These are phyloP conservation scores for Corchorus capsularis DNA, from an alignment of 345 rosid species.

Conservation along the genomic window DNA sequence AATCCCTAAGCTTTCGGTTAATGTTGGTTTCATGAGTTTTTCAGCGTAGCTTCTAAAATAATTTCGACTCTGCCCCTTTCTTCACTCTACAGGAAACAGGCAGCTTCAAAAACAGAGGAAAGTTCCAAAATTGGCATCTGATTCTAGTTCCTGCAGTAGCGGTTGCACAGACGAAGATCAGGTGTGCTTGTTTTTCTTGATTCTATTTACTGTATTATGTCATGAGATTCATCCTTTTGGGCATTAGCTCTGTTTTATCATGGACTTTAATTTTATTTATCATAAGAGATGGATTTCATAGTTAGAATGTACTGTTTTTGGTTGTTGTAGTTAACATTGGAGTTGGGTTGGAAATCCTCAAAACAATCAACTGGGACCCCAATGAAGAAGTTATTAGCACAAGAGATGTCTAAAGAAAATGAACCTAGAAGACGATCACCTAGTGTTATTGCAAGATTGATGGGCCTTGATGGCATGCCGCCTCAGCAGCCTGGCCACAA, in stretches of 20 bases:
- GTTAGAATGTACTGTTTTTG: slow-evolving; percentile 25
- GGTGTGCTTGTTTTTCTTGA: slow-evolving; percentile 50
- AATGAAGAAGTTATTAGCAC: slow-evolving; percentile 70
- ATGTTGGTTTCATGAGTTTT: neutral
- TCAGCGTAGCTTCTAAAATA: slow-evolving; percentile 14
- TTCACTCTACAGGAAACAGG: slow-evolving; percentile 59
- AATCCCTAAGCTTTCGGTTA: neutral
- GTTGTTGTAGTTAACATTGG: slow-evolving; percentile 48
- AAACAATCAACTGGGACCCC: slow-evolving; percentile 50
- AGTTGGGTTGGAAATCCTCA: slow-evolving; percentile 42
- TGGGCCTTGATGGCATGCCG: slow-evolving; percentile 95
- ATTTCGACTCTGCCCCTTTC: slow-evolving; percentile 10
- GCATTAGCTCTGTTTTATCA: neutral
- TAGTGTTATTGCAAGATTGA: slow-evolving; percentile 80
- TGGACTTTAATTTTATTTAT: slow-evolving; percentile 14
- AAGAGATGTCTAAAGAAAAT: slow-evolving; percentile 79
- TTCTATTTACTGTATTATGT: slow-evolving; percentile 5
- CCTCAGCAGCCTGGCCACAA: slow-evolving; percentile 50
- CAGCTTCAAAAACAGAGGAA: slow-evolving; percentile 42
- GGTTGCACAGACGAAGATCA: slow-evolving; percentile 45
- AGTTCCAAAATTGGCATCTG: slow-evolving; percentile 50
- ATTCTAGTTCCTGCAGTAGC: slow-evolving; percentile 45
- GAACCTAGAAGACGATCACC: slow-evolving; percentile 76
- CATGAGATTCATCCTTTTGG: neutral
- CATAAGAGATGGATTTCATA: neutral